Base-by-base conservation (phyloP, 2,329 filamentous ascomycete species). In the Phyllosticta citriasiana region DNA sequence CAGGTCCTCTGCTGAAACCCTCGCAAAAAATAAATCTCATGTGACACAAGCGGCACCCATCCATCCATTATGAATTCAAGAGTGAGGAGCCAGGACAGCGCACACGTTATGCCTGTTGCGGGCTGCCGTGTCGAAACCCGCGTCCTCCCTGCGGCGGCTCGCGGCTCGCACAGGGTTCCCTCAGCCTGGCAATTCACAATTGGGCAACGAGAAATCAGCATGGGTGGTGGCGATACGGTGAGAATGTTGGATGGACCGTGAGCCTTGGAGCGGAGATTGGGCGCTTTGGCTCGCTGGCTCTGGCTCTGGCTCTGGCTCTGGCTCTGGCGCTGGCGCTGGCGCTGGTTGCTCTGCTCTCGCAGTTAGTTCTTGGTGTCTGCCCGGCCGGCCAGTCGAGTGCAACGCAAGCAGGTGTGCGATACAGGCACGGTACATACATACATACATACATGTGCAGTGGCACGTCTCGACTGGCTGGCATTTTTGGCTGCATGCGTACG, bases 91-190 rank as follows among this genome's bases (percentile, higher is more conserved):
- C 19, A 22, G 19, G 27, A 30, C 27, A 30, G 27, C 27, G 27
- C 10, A 30, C 35, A 53, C 58, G 58, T 53, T 55, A 53, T 40
- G 58, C 30, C 53, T 35, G 58, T 60, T 53, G 53, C 55, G 58
- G 58, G 57, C 52, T 54, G 57, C 57, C 40, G 58, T 53, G 58
- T 53, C 50, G 53, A 55, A 33, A 30, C 35, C 53, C 35, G 58
- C 58, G 51, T 40, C 14, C 33, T 40, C 33, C 33, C 33, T 40
- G 33, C 33, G 33, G 33, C 33, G 33, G 33, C 33, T 40, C 33
- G 33, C 33, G 33, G 33, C 33, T 40, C 33, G 33, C 33, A 40
- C 33, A 40, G 33, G 33, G 33, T 40, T 40, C 33, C 33, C 10
- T 40, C 10, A 40, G 14, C 27, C 27, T 30, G 27, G 27, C 27